A percentile compares a stretch with the other conserved stretches of the same genome.
These are phyloP conservation scores for Phytophthora meadii DNA, from an alignment of 352 stramenopile species.

Conservation along the genomic window DNA sequence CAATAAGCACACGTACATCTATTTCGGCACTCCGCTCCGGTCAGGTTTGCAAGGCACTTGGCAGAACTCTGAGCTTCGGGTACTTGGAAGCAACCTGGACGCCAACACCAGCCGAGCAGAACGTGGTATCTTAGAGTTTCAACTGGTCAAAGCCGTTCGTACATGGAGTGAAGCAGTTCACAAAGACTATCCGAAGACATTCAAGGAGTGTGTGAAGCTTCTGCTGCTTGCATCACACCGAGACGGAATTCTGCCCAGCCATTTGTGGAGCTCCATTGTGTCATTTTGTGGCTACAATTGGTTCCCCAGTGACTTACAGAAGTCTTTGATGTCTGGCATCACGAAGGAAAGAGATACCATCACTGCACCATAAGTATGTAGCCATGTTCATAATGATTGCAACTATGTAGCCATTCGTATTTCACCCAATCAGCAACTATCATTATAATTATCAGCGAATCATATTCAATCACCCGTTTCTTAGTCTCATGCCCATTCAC, in stretches of 20 bases:
- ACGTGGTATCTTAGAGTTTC: conserved; percentile 49
- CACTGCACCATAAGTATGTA: conserved; percentile 18
- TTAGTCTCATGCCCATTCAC: conserved; percentile 12
- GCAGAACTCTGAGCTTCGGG: conserved; percentile 54
- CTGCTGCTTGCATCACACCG: conserved; percentile 43
- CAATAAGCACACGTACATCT: conserved; percentile 62
- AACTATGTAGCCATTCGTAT: conserved; percentile 4
- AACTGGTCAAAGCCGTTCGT: conserved; percentile 35
- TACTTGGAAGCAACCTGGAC: conserved; percentile 24
- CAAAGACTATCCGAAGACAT: conserved; percentile 46
- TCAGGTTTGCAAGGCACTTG: conserved; percentile 57
- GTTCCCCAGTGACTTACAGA: conserved; percentile 35
- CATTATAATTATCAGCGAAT: conserved; percentile 27
- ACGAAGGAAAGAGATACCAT: conserved; percentile 14
- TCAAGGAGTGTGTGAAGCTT: conserved; percentile 48
- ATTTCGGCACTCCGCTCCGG: conserved; percentile 46
- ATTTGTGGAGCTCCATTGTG: conserved; percentile 51
- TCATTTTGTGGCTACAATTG: conserved; percentile 57
- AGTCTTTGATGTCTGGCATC: conserved; percentile 2
- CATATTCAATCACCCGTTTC: background rate
- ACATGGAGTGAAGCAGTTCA: conserved; percentile 52
- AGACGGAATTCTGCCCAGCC: conserved; percentile 38
- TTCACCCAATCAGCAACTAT: conserved; percentile 20
- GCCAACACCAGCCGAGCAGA: conserved; percentile 35
- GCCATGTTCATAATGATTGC: background rate